phyloP scores from a whole-genome alignment of 495 filamentous ascomycete genomes.

The Endocarpon pusillum region DNA sequence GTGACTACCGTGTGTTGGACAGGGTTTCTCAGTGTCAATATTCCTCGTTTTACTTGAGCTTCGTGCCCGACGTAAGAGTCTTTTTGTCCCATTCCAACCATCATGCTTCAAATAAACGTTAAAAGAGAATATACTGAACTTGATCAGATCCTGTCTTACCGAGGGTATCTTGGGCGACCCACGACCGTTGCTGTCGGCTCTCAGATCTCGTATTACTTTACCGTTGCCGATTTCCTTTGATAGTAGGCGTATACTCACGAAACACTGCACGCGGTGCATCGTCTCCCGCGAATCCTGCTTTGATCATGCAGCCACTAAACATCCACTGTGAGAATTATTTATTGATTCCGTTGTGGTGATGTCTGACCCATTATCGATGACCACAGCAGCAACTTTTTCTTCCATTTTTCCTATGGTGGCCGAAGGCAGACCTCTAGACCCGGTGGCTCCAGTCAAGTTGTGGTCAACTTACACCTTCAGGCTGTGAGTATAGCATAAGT shows the following conservation, averaged over 20 bases:
- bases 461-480: too few species aligned
- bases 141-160: slow-evolving; percentile 43
- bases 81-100: slow-evolving; percentile 99
- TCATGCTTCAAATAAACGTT: slow-evolving; percentile 36
- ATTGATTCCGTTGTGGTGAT: not conserved
- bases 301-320: slow-evolving; percentile 45
- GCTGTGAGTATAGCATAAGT: too few species aligned
- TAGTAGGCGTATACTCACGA: slow-evolving; percentile 56
- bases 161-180: slow-evolving; percentile 98
- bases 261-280: slow-evolving; percentile 99
- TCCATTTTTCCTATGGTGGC: too few species aligned
- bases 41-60: slow-evolving; percentile 99
- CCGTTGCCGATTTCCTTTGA: slow-evolving; percentile 12
- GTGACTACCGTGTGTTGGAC: slow-evolving; percentile 99
- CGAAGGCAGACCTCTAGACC: too few species aligned
- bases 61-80: slow-evolving; percentile 99
- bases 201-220: slow-evolving; percentile 11
- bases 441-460: too few species aligned
- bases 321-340: not conserved
- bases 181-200: slow-evolving; percentile 79
- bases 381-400: slow-evolving; percentile 99
- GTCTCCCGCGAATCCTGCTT: slow-evolving; percentile 99
- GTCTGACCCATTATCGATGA: slow-evolving; percentile 99
- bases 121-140: slow-evolving; percentile 10
- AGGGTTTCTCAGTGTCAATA: slow-evolving; percentile 95